A percentile compares a stretch with the other conserved stretches of the same genome.
phyloP scores from a whole-genome alignment of 208 protist species.

The Naegleria gruberi region DNA sequence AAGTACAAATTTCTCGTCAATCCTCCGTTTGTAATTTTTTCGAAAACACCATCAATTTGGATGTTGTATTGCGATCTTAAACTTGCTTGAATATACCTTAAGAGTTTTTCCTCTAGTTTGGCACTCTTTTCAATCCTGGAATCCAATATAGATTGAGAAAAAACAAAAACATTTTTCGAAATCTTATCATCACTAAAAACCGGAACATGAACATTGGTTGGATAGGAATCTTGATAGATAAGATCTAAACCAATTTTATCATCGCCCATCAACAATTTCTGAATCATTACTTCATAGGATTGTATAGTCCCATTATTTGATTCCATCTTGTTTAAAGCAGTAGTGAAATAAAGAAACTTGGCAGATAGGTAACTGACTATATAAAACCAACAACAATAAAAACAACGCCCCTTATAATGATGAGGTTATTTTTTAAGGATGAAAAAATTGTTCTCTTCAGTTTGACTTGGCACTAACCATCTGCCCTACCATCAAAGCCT shows the following conservation, averaged over 20 bases:
- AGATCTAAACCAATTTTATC: not conserved
- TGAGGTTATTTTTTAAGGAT: no score
- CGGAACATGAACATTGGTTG: not conserved
- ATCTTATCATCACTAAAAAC: not conserved
- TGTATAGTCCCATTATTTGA: no score
- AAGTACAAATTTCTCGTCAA: not conserved
- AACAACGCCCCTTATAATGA: no score
- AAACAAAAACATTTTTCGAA: not conserved
- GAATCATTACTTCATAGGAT: no score
- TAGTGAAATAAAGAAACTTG: no score
- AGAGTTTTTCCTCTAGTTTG: not conserved
- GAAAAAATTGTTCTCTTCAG: no score
- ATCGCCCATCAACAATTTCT: no score
- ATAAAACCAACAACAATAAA: no score
- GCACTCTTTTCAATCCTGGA: not conserved
- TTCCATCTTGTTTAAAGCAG: no score
- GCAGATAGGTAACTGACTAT: no score
- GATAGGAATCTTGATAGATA: not conserved
- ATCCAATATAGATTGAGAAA: not conserved
- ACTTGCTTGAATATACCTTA: not conserved
- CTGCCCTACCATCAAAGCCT: no score
- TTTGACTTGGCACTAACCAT: no score
- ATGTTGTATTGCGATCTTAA: not conserved
- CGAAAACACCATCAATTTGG: not conserved
- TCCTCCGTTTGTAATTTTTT: not conserved